Percentiles rank a stretch among this genome's conserved stretches.
Conservation (phyloP, 441 rosid species). For the Gossypium davidsonii region DNA sequence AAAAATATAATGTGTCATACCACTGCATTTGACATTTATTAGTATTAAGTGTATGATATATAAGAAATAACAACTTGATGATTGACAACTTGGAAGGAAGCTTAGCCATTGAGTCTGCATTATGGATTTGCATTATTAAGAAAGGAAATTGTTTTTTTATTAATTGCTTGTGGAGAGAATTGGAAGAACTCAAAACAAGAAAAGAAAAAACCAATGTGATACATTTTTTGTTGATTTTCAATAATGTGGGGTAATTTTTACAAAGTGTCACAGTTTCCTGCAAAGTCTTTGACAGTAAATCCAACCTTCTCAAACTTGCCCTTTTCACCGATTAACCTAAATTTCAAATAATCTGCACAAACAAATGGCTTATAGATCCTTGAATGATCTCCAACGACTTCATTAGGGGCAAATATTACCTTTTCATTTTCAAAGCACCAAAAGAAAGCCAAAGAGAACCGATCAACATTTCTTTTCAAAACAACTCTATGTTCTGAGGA, state of each 20-base stretch:
- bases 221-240: background rate
- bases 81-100: constrained; percentile 9
- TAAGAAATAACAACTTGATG: background rate
- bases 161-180: background rate
- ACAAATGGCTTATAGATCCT: constrained; percentile 38
- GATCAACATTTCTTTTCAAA: constrained; percentile 25
- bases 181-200: background rate
- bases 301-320: constrained; percentile 54
- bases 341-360: constrained; percentile 41
- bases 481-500: constrained; percentile 51
- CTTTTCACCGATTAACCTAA: constrained; percentile 39
- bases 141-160: background rate
- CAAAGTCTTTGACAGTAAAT: constrained; percentile 46
- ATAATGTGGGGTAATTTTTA: background rate
- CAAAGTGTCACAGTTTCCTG: constrained; percentile 22
- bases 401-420: constrained; percentile 35
- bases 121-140: background rate
- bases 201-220: background rate
- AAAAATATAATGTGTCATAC: too few species aligned
- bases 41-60: too few species aligned
- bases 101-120: background rate
- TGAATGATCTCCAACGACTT: constrained; percentile 28
- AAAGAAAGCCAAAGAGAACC: constrained; percentile 43
- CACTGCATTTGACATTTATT: too few species aligned
- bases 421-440: constrained; percentile 57